Evolutionary conservation across 805 yeast genomes (phyloP).

Genomic region (Candida boleticola): DNA sequence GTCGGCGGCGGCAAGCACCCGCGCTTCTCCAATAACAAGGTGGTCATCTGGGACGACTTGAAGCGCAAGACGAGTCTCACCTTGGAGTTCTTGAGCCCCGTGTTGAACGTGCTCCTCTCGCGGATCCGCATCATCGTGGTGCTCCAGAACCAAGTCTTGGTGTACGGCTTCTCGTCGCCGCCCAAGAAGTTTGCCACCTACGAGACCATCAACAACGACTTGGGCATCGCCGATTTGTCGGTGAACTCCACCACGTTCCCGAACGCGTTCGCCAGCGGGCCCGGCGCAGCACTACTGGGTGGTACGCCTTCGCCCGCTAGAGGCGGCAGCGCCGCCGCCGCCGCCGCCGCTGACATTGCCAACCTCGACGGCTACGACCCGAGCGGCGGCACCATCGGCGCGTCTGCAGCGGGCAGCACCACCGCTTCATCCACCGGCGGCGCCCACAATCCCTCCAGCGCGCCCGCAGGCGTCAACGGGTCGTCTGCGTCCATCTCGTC

Average conservation of each 20-base stretch:
- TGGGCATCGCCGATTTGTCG: constrained; percentile 61
- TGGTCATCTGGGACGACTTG: constrained; percentile 89
- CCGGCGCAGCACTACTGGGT: neutral
- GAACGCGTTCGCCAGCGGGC: constrained; percentile 8
- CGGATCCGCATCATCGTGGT: constrained; percentile 75
- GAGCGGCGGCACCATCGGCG: neutral
- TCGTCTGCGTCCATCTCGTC: constrained; percentile 5
- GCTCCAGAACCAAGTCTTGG: constrained; percentile 60
- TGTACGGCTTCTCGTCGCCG: constrained; percentile 79
- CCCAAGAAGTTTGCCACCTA: constrained; percentile 64
- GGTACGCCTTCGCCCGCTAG: neutral
- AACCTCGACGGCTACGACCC: neutral
- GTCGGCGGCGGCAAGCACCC: constrained; percentile 90
- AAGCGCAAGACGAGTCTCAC: constrained; percentile 70
- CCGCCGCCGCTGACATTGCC: neutral
- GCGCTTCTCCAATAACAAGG: constrained; percentile 71
- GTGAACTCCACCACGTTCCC: constrained; percentile 19
- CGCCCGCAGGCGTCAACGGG: neutral
- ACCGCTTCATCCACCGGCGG: constrained; percentile 8
- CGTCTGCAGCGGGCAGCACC: neutral
- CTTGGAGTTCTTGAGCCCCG: constrained; percentile 74
- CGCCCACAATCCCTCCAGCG: constrained; percentile 5
- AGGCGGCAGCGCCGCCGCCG: neutral
- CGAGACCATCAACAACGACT: constrained; percentile 63
- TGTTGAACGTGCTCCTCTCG: constrained; percentile 71